Base-by-base conservation (phyloP, 345 rosid species). In the Ricinus communis region DNA sequence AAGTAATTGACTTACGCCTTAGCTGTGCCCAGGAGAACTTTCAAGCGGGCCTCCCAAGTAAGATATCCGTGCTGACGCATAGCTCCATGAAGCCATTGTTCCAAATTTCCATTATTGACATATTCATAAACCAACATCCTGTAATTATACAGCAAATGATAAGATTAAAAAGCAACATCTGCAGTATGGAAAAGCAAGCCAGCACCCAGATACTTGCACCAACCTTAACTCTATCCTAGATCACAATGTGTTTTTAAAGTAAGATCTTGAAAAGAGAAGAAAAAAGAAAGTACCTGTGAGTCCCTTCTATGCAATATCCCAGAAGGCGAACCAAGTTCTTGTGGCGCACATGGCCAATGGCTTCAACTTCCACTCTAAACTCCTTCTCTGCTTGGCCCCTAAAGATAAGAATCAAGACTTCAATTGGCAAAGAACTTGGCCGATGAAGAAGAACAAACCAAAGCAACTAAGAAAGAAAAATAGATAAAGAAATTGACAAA, bases 321-420 rank as follows among this genome's bases (percentile, higher is more conserved):
- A 90, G 77, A 74, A 90, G 96, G 24, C 93, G 90, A 73, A 90
- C 96, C 84, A 90, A 85, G 74, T 90, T 86, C 76, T 90, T 90
- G 81, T 90, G 96, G 62, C 93, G 93, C 40, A 90, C 96, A 62
- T 90, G 96, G 28, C 96, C 93, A 33, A 90, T 90, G 51, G 96
- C 96, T 69, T 90, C 96, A 31, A 90, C 96, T 73, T 90, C 96
- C 53, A 82, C 93, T 55, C 87, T 80, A 53, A 90, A 90, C 68
- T 90, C 96, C 80, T 90, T 90, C 77, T 90, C 96, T 33, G 96
- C 96, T 80, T 90, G 96, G 68, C 96, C 93, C 82, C 96, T 90
- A 50, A n/a, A 61, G 56, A 51, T 15, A 61, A 58, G 46, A 70
- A 13, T 58, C 28, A 73, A 49, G 57, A 43, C 22, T 52, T 62